Percentiles rank a stretch among this genome's conserved stretches.
Evolutionary conservation across 192 early-diverging fungal genomes (phyloP).

Genomic region (Coemansia guatemalensis): DNA sequence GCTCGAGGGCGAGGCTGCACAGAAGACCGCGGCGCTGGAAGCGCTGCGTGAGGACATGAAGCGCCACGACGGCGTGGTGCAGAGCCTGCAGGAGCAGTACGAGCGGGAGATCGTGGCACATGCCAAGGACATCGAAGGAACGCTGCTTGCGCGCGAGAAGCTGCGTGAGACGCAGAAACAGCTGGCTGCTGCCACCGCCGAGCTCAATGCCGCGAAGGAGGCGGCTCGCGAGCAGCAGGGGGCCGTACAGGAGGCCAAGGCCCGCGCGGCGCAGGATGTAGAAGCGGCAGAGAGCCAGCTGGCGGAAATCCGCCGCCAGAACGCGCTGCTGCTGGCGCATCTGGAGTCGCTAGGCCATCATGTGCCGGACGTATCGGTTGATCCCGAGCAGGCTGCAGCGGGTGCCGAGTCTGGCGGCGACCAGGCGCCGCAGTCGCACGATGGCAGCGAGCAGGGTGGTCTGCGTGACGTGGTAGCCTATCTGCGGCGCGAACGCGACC

Average conservation of each 20-base stretch:
- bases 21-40: conserved; percentile 22
- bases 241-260: conserved; percentile 24
- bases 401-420: background rate
- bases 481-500: conserved; percentile 73
- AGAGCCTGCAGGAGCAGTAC: conserved; percentile 66
- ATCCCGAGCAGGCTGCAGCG: conserved; percentile 33
- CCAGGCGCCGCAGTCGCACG: background rate
- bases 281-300: conserved; percentile 55
- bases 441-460: conserved; percentile 25
- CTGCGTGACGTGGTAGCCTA: conserved; percentile 65
- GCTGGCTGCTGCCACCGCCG: conserved; percentile 20
- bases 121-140: conserved; percentile 57
- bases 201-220: conserved; percentile 18
- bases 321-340: conserved; percentile 70
- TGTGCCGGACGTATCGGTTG: conserved; percentile 30
- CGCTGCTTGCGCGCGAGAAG: conserved; percentile 48
- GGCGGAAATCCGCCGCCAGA: conserved; percentile 63
- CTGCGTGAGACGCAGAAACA: conserved; percentile 26
- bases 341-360: conserved; percentile 62
- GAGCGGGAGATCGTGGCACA: conserved; percentile 67
- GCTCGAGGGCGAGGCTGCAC: conserved; percentile 21
- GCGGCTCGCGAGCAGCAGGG: conserved; percentile 23
- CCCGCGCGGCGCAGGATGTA: conserved; percentile 19
- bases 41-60: conserved; percentile 56
- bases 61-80: conserved; percentile 51